Conservation (phyloP, 768 basidiomycete species). For the Kwoniella mangroviensis region DNA sequence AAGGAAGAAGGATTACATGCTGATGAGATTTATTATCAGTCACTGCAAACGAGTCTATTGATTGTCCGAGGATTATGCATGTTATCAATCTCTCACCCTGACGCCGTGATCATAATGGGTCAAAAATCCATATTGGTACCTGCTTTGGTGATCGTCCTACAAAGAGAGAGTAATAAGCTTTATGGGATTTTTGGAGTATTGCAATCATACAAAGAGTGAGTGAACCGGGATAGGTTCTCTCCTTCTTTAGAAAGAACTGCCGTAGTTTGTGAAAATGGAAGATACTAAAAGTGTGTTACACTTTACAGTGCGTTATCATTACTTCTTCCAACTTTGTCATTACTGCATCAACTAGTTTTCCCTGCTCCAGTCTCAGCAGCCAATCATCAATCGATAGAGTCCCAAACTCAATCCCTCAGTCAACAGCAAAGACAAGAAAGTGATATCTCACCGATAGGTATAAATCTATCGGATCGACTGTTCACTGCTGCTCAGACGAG, state of each 20-base stretch:
- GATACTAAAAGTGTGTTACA: neutral
- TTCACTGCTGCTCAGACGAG: conserved; percentile 19
- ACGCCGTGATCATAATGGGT: conserved; percentile 45
- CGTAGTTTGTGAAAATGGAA: no score
- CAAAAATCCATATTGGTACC: conserved; percentile 41
- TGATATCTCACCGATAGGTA: conserved; percentile 7
- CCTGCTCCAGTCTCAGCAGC: conserved; percentile 26
- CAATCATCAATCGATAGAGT: conserved; percentile 7
- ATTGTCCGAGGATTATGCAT: conserved; percentile 36
- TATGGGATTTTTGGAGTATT: conserved; percentile 41
- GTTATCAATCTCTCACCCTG: conserved; percentile 42
- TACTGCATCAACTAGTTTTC: conserved; percentile 43
- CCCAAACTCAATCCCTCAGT: conserved; percentile 17
- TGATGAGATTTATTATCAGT: neutral
- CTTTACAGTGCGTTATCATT: conserved; percentile 21
- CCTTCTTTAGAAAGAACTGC: neutral
- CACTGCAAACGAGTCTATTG: conserved; percentile 24
- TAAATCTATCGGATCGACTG: conserved; percentile 36
- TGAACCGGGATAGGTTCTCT: neutral
- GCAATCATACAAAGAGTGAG: conserved; percentile 28
- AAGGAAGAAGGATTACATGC: neutral
- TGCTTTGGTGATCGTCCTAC: conserved; percentile 43
- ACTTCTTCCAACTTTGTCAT: conserved; percentile 26
- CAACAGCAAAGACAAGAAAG: neutral
- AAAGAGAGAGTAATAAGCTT: conserved; percentile 37